Conservation (phyloP, 208 protist species). For the Zelonia costaricensis region DNA sequence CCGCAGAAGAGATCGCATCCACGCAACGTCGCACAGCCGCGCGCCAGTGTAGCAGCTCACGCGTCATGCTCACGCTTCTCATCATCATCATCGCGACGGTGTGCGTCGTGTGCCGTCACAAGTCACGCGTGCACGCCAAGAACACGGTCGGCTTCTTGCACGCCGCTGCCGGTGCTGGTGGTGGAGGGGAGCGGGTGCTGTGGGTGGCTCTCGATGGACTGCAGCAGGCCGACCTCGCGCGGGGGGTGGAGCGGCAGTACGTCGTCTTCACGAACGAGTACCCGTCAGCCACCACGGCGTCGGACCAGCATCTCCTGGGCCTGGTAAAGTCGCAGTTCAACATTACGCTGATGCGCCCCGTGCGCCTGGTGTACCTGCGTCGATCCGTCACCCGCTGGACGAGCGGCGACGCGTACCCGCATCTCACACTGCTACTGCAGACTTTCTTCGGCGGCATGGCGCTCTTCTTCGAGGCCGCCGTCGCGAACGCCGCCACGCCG, state of each 20-base stretch:
- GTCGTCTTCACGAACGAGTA: slow-evolving; percentile 62
- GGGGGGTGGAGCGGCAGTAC: slow-evolving; percentile 44
- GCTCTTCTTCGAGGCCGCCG: slow-evolving; percentile 87
- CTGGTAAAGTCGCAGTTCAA: slow-evolving; percentile 68
- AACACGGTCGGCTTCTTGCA: slow-evolving; percentile 91
- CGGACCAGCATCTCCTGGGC: slow-evolving; percentile 18
- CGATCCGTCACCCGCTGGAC: slow-evolving; percentile 51
- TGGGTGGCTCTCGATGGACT: slow-evolving; percentile 89
- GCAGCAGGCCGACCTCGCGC: slow-evolving; percentile 43
- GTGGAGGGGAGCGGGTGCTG: slow-evolving; percentile 97
- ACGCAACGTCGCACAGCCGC: too few relatives aligned
- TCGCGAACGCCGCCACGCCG: slow-evolving; percentile 59
- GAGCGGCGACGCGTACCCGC: slow-evolving; percentile 65
- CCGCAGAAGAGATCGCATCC: too few relatives aligned
- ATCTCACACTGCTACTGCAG: slow-evolving; percentile 94
- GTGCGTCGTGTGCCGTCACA: slow-evolving; percentile 24
- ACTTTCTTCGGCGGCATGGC: slow-evolving; percentile 84
- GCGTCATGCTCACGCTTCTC: slow-evolving; percentile 12
- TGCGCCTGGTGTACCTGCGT: slow-evolving; percentile 75
- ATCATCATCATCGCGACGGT: slow-evolving; percentile 9
- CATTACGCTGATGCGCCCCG: slow-evolving; percentile 47
- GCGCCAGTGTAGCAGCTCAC: too few relatives aligned
- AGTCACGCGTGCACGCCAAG: slow-evolving; percentile 17
- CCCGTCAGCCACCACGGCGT: neutral
- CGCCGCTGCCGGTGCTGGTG: slow-evolving; percentile 89